phyloP scores from a whole-genome alignment of 139 green algal genomes.

The Chlamydomonas sp. region DNA sequence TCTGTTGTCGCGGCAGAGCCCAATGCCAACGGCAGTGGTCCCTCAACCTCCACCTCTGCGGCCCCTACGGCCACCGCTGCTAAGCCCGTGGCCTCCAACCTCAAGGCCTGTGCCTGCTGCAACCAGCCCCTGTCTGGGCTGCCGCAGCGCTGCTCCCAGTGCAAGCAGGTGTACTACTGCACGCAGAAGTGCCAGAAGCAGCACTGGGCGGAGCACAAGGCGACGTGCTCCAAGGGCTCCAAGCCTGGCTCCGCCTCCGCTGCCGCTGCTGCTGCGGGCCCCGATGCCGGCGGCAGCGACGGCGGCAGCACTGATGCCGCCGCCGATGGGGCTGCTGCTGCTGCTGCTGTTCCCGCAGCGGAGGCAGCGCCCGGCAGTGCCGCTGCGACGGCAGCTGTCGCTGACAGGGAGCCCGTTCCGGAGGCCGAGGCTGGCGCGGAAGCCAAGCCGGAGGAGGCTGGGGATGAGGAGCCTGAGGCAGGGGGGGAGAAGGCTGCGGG shows the following conservation, averaged over 20 bases:
- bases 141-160: constrained; percentile 41
- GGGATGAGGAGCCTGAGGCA: no score
- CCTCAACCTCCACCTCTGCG: background rate
- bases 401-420: background rate
- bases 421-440: no score
- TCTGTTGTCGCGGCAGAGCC: constrained; percentile 5
- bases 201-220: constrained; percentile 45
- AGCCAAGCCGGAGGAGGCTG: no score
- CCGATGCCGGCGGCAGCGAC: background rate
- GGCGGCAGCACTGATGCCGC: background rate
- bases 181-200: constrained; percentile 36
- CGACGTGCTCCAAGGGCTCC: constrained; percentile 8
- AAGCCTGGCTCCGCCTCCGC: background rate
- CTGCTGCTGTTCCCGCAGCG: background rate
- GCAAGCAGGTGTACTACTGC: constrained; percentile 52
- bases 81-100: background rate
- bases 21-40: background rate
- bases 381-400: no score
- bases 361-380: background rate
- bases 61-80: background rate
- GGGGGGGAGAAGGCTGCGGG: no score
- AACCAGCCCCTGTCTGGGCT: constrained; percentile 21
- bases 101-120: constrained; percentile 44
- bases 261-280: background rate
- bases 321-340: background rate